Conservation (phyloP, 164 flowering plant species). For the Dillenia suffruticosa region DNA sequence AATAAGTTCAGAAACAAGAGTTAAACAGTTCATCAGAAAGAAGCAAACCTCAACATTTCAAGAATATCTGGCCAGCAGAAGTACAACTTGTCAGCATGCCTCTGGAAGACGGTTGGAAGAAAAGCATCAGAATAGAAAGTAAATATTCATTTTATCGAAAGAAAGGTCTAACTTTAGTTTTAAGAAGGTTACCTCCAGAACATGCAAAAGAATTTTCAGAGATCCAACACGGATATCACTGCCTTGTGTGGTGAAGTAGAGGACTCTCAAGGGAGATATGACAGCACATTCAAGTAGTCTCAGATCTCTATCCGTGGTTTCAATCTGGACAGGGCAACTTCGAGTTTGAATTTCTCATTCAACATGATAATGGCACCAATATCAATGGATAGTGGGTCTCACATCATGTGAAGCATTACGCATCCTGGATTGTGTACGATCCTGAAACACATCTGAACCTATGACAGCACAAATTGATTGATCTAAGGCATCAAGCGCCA, state of each 20-base stretch:
- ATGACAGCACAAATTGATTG: slow-evolving; percentile 88
- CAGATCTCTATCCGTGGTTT: slow-evolving; percentile 23
- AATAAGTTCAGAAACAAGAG: not conserved
- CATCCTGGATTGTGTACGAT: slow-evolving; percentile 14
- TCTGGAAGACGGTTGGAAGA: slow-evolving; percentile 36
- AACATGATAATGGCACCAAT: not conserved
- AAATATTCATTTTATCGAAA: not conserved
- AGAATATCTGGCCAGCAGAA: slow-evolving; percentile 91
- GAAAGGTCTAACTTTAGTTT: not conserved
- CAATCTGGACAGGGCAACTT: slow-evolving; percentile 28
- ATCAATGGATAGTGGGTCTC: slow-evolving; percentile 15
- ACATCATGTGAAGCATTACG: slow-evolving; percentile 35
- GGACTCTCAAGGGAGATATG: slow-evolving; percentile 67
- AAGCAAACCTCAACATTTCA: slow-evolving; percentile 78
- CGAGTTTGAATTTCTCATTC: slow-evolving; percentile 1
- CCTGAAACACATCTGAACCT: slow-evolving; percentile 71
- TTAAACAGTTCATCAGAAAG: not conserved
- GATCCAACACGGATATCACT: slow-evolving; percentile 78
- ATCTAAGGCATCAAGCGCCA: slow-evolving; percentile 93
- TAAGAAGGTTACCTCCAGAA: slow-evolving; percentile 70
- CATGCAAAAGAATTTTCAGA: slow-evolving; percentile 91
- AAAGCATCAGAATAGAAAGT: slow-evolving; percentile 6
- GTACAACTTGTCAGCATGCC: slow-evolving; percentile 85
- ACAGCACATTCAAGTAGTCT: slow-evolving; percentile 73
- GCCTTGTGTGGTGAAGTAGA: slow-evolving; percentile 57